A percentile compares a stretch with the other conserved stretches of the same genome.
These are phyloP conservation scores for Biscutella laevigata DNA, from an alignment of 441 rosid species.

Conservation along the genomic window DNA sequence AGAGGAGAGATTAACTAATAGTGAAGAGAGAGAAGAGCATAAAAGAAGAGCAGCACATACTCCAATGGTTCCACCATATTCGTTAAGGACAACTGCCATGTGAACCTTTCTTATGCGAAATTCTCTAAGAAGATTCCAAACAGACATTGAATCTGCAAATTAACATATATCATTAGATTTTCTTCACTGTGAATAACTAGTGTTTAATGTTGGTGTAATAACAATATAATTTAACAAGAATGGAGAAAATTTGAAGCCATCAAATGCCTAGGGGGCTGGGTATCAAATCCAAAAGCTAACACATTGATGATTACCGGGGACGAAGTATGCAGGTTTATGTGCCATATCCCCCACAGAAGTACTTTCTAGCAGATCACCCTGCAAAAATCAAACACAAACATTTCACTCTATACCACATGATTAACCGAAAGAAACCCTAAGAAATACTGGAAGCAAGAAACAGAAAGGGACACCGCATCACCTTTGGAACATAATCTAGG, in stretches of 20 bases:
- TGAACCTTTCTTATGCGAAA: conserved; percentile 99
- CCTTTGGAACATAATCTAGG: conserved; percentile 90
- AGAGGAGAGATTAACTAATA: not conserved
- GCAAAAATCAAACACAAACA: conserved; percentile 56
- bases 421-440: conserved; percentile 25
- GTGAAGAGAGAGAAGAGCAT: conserved; percentile 1
- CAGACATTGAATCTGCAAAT: conserved; percentile 92
- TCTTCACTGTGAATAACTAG: conserved; percentile 3
- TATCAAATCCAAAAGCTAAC: conserved; percentile 1
- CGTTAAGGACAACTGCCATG: conserved; percentile 98
- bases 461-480: conserved; percentile 27
- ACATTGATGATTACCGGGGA: conserved; percentile 61
- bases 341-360: conserved; percentile 89
- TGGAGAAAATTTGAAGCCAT: not conserved
- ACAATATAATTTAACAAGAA: not conserved
- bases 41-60: conserved; percentile 44
- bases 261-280: not conserved
- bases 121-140: conserved; percentile 99
- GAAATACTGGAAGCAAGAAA: conserved; percentile 5
- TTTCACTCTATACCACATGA: conserved; percentile 29
- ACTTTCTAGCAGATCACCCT: conserved; percentile 87
- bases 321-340: conserved; percentile 96
- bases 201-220: not conserved
- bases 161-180: not conserved
- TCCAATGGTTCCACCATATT: conserved; percentile 98